These are phyloP conservation scores for Lentinula guzmanii DNA, from an alignment of 768 basidiomycete species.

Conservation along the genomic window DNA sequence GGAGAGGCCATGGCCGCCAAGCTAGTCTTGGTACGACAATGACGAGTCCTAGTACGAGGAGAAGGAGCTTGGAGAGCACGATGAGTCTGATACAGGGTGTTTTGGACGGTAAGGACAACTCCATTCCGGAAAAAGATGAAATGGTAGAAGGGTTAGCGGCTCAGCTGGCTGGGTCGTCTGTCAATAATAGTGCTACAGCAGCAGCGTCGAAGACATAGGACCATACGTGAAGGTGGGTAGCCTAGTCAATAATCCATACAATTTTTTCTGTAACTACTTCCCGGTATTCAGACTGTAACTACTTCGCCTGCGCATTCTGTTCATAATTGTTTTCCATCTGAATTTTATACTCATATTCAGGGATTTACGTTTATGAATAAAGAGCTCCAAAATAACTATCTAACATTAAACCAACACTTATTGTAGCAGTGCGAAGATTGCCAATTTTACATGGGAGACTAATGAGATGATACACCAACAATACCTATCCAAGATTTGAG, in stretches of 20 bases:
- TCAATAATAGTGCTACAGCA: constrained; percentile 1
- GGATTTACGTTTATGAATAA: too few relatives aligned
- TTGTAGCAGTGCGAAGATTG: too few relatives aligned
- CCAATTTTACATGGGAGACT: too few relatives aligned
- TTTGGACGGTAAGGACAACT: constrained; percentile 62
- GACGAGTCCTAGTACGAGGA: constrained; percentile 89
- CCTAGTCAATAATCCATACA: not conserved
- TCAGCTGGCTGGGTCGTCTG: constrained; percentile 25
- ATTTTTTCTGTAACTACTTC: not conserved
- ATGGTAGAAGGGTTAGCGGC: constrained; percentile 24
- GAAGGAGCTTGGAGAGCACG: constrained; percentile 92
- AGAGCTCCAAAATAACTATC: too few relatives aligned
- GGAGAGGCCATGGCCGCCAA: constrained; percentile 68
- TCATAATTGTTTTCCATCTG: not conserved
- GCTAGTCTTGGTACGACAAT: constrained; percentile 90
- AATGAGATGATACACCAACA: too few relatives aligned
- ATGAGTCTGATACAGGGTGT: constrained; percentile 93
- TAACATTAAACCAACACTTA: too few relatives aligned
- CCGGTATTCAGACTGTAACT: not conserved
- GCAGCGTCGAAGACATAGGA: not conserved
- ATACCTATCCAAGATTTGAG: not conserved
- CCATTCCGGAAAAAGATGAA: constrained; percentile 31
- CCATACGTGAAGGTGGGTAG: not conserved
- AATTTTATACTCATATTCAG: too few relatives aligned
- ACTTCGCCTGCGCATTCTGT: not conserved